Conservation (phyloP, 192 early-diverging fungal species). For the Coemansia sp. region DNA sequence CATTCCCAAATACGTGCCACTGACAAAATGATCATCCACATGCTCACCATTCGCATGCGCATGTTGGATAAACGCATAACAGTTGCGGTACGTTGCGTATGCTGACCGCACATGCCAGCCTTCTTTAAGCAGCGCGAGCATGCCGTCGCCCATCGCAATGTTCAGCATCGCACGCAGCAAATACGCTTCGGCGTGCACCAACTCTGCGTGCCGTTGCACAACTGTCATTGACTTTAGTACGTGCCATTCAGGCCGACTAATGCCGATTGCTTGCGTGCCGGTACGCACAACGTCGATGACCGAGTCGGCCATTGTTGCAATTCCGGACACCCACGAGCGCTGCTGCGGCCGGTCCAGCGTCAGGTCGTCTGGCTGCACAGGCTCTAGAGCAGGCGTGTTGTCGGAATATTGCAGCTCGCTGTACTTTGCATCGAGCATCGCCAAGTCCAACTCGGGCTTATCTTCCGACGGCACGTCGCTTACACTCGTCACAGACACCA, state of each 20-base stretch:
- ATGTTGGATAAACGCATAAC: conserved; percentile 58
- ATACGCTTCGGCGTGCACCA: conserved; percentile 77
- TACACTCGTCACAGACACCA: conserved; percentile 6
- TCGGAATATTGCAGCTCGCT: conserved; percentile 23
- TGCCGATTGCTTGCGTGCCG: conserved; percentile 45
- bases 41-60: conserved; percentile 55
- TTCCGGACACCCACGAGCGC: conserved; percentile 42
- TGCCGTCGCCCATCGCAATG: conserved; percentile 71
- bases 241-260: conserved; percentile 40
- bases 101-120: conserved; percentile 71
- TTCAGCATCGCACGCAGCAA: conserved; percentile 73
- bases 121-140: conserved; percentile 74
- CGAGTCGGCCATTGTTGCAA: conserved; percentile 40
- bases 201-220: conserved; percentile 60
- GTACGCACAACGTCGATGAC: conserved; percentile 38
- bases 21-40: conserved; percentile 80
- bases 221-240: conserved; percentile 29
- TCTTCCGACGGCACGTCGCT: conserved; percentile 1
- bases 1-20: conserved; percentile 75
- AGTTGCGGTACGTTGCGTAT: conserved; percentile 67
- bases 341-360: conserved; percentile 22
- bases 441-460: conserved; percentile 18
- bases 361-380: background rate
- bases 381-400: background rate
- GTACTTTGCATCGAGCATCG: conserved; percentile 26